A percentile compares a stretch with the other conserved stretches of the same genome.
These are phyloP conservation scores for Emergomyces orientalis DNA, from an alignment of 2,329 filamentous ascomycete species.

Conservation along the genomic window DNA sequence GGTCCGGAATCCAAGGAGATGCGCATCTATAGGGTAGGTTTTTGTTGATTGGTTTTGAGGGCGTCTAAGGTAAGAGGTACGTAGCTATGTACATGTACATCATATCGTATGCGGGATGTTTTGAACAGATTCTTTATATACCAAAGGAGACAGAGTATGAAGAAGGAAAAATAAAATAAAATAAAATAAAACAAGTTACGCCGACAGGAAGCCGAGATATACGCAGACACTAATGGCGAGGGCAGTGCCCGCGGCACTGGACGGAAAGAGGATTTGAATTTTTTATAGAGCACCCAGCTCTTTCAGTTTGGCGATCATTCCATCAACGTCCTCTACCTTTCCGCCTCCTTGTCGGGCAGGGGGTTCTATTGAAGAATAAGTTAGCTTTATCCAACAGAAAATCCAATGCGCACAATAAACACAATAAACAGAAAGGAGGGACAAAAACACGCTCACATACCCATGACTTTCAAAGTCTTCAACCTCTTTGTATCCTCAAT, in stretches of 20 bases:
- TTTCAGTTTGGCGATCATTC: constrained; percentile 88
- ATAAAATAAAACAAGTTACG: neutral
- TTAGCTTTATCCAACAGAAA: constrained; percentile 9
- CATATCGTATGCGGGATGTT: neutral
- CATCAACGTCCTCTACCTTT: constrained; percentile 95
- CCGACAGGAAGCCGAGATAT: neutral
- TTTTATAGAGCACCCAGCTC: constrained; percentile 79
- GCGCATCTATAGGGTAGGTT: neutral
- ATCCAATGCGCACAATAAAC: constrained; percentile 5
- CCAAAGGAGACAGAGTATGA: neutral
- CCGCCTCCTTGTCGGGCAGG: constrained; percentile 79
- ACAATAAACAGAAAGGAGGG: neutral
- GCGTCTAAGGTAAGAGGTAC: neutral
- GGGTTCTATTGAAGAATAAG: constrained; percentile 53
- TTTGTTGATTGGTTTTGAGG: neutral
- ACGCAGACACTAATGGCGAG: neutral
- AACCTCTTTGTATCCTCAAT: constrained; percentile 65
- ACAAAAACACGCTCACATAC: constrained; percentile 40
- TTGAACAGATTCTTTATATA: neutral
- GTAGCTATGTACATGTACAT: neutral
- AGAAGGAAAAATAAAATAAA: neutral
- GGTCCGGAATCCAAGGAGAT: constrained; percentile 12
- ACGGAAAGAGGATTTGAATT: too few species aligned
- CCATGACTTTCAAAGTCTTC: constrained; percentile 81
- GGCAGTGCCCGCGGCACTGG: neutral